These are phyloP conservation scores for Pythium folliculosum DNA, from an alignment of 352 stramenopile species.

Conservation along the genomic window DNA sequence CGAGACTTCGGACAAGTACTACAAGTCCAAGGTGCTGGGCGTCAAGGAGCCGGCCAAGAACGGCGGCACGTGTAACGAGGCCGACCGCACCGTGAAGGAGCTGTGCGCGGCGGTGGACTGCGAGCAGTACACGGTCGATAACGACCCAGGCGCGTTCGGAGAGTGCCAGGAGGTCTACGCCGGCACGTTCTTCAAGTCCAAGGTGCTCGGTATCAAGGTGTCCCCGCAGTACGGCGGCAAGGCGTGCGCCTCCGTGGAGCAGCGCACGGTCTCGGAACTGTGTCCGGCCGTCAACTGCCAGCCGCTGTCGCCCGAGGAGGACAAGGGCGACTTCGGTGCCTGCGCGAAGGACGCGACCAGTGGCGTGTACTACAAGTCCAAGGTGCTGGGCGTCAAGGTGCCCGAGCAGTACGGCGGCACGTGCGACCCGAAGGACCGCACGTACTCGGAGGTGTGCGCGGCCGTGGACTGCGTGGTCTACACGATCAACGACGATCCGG, in stretches of 20 bases:
- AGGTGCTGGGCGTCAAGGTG: conserved; percentile 1
- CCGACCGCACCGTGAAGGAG: neutral
- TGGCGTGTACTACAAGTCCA: neutral
- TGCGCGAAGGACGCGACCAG: neutral
- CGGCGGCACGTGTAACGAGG: neutral
- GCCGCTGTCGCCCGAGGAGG: neutral
- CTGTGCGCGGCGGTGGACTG: neutral
- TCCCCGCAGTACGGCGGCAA: neutral
- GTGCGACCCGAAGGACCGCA: neutral
- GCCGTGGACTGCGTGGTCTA: neutral
- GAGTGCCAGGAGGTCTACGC: neutral
- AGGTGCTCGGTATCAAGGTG: conserved; percentile 1
- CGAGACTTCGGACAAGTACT: neutral
- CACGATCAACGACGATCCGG: neutral
- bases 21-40: neutral
- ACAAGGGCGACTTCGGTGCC: neutral
- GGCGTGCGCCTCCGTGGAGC: neutral
- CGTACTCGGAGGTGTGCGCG: neutral
- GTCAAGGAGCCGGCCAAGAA: neutral
- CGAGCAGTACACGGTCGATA: neutral
- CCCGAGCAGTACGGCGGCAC: neutral
- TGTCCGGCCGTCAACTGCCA: neutral
- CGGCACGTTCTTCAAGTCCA: conserved; percentile 2
- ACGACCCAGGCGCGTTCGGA: neutral
- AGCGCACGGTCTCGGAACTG: neutral